phyloP scores from a whole-genome alignment of 371 early-diverging fungal genomes.

The Smittium mucronatum region DNA sequence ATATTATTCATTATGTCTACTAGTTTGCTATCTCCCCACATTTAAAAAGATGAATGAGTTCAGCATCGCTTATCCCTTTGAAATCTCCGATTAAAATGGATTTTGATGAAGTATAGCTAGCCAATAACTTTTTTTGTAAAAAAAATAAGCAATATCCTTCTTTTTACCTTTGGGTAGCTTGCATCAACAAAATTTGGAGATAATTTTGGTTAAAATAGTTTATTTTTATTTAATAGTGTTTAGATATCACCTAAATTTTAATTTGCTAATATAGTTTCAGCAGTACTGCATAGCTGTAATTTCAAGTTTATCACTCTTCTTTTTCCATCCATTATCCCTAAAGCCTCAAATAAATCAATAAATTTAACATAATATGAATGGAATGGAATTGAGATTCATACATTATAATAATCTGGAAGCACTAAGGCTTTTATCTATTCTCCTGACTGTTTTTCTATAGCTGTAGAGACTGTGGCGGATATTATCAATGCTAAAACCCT shows the following conservation, averaged over 20 bases:
- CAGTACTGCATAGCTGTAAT: not conserved
- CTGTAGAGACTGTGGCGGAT: not conserved
- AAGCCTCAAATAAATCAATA: not conserved
- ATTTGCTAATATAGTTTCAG: not conserved
- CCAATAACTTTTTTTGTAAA: not conserved
- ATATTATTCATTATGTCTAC: not conserved
- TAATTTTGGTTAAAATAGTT: not conserved
- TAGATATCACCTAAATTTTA: not conserved
- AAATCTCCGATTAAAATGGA: not conserved
- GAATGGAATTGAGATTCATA: not conserved
- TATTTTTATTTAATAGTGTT: not conserved
- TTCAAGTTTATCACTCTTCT: not conserved
- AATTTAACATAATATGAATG: not conserved
- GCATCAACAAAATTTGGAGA: not conserved
- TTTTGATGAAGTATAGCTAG: not conserved
- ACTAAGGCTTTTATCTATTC: not conserved
- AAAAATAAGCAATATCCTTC: not conserved
- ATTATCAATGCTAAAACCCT: not conserved
- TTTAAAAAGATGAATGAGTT: not conserved
- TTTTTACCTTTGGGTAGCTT: not conserved
- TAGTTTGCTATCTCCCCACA: not conserved
- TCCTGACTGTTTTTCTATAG: not conserved
- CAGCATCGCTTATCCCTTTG: not conserved
- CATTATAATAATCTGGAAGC: not conserved
- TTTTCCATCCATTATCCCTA: not conserved